Evolutionary conservation across 2,329 filamentous ascomycete species (phyloP).

Genomic region (Aspergillus latus): DNA sequence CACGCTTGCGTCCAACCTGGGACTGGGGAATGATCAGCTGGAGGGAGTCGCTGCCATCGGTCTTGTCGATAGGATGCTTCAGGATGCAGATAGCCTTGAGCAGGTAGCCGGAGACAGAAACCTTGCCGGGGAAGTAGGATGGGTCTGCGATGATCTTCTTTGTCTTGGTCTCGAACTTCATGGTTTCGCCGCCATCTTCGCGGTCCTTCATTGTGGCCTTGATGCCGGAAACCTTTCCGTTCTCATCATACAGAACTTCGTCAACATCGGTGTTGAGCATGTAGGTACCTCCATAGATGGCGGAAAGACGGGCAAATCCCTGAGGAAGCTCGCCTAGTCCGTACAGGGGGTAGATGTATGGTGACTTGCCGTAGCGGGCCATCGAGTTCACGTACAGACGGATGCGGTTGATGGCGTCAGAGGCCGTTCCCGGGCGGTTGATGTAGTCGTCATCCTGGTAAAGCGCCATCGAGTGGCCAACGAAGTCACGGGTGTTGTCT

Average conservation of each 20-base stretch:
- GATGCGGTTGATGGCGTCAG: slow-evolving; percentile 87
- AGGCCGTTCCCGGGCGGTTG: slow-evolving; percentile 67
- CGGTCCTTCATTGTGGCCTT: slow-evolving; percentile 94
- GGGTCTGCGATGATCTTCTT: slow-evolving; percentile 96
- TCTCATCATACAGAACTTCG: slow-evolving; percentile 77
- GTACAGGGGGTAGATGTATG: slow-evolving; percentile 99
- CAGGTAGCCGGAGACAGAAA: slow-evolving; percentile 81
- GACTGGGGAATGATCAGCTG: slow-evolving; percentile 98
- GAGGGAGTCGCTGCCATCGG: slow-evolving; percentile 81
- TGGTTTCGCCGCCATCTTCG: slow-evolving; percentile 68
- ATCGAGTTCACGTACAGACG: slow-evolving; percentile 97
- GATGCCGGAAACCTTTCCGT: slow-evolving; percentile 85
- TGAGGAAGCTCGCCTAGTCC: slow-evolving; percentile 95
- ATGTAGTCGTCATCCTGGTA: slow-evolving; percentile 91
- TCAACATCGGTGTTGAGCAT: slow-evolving; percentile 97
- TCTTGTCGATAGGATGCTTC: slow-evolving; percentile 90
- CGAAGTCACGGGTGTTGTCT: slow-evolving; percentile 84
- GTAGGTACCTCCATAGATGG: slow-evolving; percentile 98
- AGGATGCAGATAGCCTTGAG: slow-evolving; percentile 97
- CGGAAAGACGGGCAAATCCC: slow-evolving; percentile 93
- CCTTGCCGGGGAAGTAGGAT: slow-evolving; percentile 92
- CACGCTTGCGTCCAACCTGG: slow-evolving; percentile 96
- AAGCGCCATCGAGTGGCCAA: slow-evolving; percentile 97
- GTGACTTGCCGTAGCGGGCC: slow-evolving; percentile 94
- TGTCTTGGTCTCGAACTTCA: slow-evolving; percentile 95